Evolutionary conservation across 371 early-diverging fungal genomes (phyloP), one percentile per base, ranked within the genome.

Genomic region (Mucor sp.): DNA sequence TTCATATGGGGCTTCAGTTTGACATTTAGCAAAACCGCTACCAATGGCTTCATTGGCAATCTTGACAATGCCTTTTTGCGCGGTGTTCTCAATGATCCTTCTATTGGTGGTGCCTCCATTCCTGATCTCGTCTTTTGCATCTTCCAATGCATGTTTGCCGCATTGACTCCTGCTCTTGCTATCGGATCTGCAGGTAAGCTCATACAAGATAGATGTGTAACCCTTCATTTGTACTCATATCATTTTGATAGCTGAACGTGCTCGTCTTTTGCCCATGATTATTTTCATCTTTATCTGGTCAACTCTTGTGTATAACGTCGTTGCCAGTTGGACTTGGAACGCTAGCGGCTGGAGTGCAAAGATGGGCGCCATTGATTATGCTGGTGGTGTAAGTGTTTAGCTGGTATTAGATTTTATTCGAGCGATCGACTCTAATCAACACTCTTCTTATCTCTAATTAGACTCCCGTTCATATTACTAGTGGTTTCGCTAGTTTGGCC

Each of bases 291-390:
- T 97, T 73, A 81, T 96, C 57, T 97, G 97, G 97, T 85, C 93
- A 0, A 96, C 97, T 1, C 56, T 96, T 47, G 94, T 96, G 6
- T 97, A 97, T 73, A 87, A 93, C 68, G 84, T 88, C 41, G 88
- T 93, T 59, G 96, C 96, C 32, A 95, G 91, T 83, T 96, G 96
- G 96, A 91, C 94, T n/a, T 97, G 97, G 97, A 85, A 84, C 17
- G 77, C 82, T 19, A 89, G 88, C 47, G 96, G 97, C 5, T 97
- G 95, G 95, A 76, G 89, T 63, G 76, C 72, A 59, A 86, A 86
- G 57, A 70, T 95, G 67, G 95, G 95, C 25, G 87, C 79, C 39
- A 76, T 92, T 41, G 96, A 95, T 78, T 95, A 89, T 60, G 96
- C 96, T 35, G 96, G 96, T 19, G 72, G 72, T 58, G 69, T 69